Conservation (phyloP, 2,329 filamentous ascomycete genomes). For the Alternaria solani region DNA sequence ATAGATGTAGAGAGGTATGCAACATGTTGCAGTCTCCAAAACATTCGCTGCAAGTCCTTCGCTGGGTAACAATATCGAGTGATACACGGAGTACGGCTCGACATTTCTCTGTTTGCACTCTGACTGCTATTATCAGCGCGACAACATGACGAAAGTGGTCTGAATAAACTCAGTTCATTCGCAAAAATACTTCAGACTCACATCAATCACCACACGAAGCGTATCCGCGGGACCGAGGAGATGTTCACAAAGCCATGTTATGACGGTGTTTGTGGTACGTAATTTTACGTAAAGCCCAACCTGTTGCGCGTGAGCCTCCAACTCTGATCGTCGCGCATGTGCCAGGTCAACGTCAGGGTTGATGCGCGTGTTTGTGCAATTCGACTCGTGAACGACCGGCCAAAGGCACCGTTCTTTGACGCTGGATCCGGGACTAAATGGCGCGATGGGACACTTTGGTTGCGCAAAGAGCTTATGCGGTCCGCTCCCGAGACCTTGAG, state of each 20-base stretch:
- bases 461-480: background rate
- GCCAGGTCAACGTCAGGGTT: constrained; percentile 3
- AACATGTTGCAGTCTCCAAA: background rate
- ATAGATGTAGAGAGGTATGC: background rate
- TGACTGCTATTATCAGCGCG: background rate
- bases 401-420: background rate
- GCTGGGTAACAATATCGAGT: background rate
- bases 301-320: constrained; percentile 1
- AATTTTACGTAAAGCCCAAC: constrained; percentile 18
- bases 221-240: constrained; percentile 18
- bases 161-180: background rate
- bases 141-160: background rate
- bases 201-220: background rate
- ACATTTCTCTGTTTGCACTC: background rate
- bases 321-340: constrained; percentile 4
- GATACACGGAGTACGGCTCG: background rate
- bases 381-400: background rate
- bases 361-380: background rate
- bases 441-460: background rate
- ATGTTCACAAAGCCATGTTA: constrained; percentile 7
- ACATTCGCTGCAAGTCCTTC: too few relatives aligned
- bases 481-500: background rate
- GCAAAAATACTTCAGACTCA: background rate
- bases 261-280: constrained; percentile 13
- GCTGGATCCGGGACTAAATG: constrained; percentile 1